Evolutionary conservation across 768 basidiomycete species (phyloP), one percentile per base, ranked within the genome.

Genomic region (Suillus sp.): DNA sequence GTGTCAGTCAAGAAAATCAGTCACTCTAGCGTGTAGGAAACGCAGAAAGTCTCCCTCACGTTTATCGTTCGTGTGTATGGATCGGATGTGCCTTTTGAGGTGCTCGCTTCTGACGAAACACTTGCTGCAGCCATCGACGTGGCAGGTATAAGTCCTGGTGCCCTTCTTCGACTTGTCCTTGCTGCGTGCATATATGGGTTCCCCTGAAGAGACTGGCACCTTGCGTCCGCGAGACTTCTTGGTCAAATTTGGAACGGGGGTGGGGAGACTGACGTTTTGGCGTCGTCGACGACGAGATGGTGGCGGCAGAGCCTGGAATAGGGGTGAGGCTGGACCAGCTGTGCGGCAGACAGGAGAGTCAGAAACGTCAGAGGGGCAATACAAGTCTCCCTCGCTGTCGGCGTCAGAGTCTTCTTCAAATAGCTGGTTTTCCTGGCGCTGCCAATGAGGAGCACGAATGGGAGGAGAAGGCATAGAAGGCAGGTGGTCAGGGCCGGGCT

Each of bases 61-160:
- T 80, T 90, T 92, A 69, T 93, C 91, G 67, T 91, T 79, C 2
- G 92, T 93, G 74, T 95, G 92, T 56, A 95, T 88, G 60, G 87
- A 88, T 63, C 88, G 75, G 22, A 93, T 83, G 77, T 94, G 93
- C 32, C 93, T 78, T 76, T 93, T 92, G 62, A 95, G 78, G 74
- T 95, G 93, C 68, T 93, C 91, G 1, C 87, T 84, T 2, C 93
- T 80, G 42, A 85, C 85, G 69, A 95, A 95, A 62, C 87, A 87
- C 77, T 93, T 93, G 20, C 86, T 86, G 68, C 93, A 95, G 1
- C 84, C 90, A 1, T 83, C 78, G 0, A 90, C 90, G 22, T 80
- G 79, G 72, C 92, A 94, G 64, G 84, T 79, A 72, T 86, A 89
- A 34, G 82, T 79, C 55, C 90, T 78, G 16, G 68, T 59, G 42